Evolutionary conservation across 768 basidiomycete species (phyloP).

Genomic region (Neoboletus magnificus): DNA sequence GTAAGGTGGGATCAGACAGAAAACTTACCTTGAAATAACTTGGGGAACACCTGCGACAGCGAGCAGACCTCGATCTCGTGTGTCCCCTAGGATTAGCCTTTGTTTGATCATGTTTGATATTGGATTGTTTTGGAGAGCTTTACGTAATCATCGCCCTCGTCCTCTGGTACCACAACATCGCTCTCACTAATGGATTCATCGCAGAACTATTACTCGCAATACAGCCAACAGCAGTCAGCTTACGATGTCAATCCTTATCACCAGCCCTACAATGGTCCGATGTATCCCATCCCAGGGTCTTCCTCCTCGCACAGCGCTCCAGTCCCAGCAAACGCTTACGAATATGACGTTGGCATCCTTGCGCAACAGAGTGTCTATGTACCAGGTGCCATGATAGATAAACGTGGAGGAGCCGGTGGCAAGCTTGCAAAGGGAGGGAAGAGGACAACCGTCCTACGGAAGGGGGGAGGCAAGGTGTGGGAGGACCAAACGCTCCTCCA

Average conservation of each 20-base stretch:
- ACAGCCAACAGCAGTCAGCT: conserved; percentile 50
- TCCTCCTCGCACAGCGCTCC: conserved; percentile 71
- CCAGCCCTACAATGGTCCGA: conserved; percentile 74
- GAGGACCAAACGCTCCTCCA: conserved; percentile 96
- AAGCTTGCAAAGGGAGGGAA: conserved; percentile 89
- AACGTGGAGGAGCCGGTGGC: conserved; percentile 80
- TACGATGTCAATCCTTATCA: conserved; percentile 77
- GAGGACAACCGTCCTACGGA: conserved; percentile 88
- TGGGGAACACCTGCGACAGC: conserved; percentile 29
- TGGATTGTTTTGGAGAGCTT: conserved; percentile 1
- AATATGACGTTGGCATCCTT: conserved; percentile 87
- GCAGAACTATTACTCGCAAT: conserved; percentile 47
- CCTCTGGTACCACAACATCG: neutral
- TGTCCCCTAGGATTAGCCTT: conserved; percentile 7
- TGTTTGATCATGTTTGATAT: conserved; percentile 33
- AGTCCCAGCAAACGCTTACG: conserved; percentile 86
- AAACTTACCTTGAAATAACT: conserved; percentile 41
- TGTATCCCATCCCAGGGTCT: conserved; percentile 61
- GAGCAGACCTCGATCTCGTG: conserved; percentile 15
- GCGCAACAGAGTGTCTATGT: conserved; percentile 92
- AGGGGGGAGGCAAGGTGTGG: conserved; percentile 96
- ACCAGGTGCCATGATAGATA: conserved; percentile 87
- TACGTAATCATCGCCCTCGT: conserved; percentile 12
- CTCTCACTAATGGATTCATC: conserved; percentile 28
- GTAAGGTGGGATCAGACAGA: neutral